Percentiles rank a stretch among this genome's conserved stretches.
phyloP scores from a whole-genome alignment of 176 grass and related monocot genomes.

The Carex kokanica region DNA sequence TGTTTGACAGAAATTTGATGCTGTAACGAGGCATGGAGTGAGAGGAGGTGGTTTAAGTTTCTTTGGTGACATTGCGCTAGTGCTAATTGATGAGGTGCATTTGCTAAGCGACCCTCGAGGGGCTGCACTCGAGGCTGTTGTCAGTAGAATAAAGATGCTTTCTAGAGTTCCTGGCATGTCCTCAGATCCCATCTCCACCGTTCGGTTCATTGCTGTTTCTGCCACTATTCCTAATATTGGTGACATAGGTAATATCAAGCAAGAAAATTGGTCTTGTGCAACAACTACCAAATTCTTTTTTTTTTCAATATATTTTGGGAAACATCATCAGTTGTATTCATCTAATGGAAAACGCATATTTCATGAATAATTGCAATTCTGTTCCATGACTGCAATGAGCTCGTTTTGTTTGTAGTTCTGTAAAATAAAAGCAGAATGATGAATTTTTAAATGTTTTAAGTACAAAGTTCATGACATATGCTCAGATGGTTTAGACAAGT shows the following conservation, averaged over 20 bases:
- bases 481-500: background rate
- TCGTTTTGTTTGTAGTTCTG: background rate
- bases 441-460: background rate
- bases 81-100: constrained; percentile 95
- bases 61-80: constrained; percentile 82
- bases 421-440: background rate
- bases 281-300: background rate
- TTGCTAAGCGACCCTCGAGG: constrained; percentile 87
- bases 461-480: background rate
- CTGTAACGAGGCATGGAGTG: constrained; percentile 71
- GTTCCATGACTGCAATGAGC: constrained; percentile 3
- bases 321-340: background rate
- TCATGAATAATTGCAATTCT: background rate
- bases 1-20: constrained; percentile 77
- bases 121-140: constrained; percentile 82
- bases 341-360: constrained; percentile 1
- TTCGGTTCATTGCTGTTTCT: constrained; percentile 86
- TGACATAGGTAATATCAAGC: constrained; percentile 60
- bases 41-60: constrained; percentile 80
- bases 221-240: constrained; percentile 89
- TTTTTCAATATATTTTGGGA: background rate
- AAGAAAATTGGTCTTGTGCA: background rate
- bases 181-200: constrained; percentile 54
- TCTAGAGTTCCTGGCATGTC: constrained; percentile 57
- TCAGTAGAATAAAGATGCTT: constrained; percentile 96